Conservation (phyloP, 164 flowering plant species). For the Echeveria elegans region DNA sequence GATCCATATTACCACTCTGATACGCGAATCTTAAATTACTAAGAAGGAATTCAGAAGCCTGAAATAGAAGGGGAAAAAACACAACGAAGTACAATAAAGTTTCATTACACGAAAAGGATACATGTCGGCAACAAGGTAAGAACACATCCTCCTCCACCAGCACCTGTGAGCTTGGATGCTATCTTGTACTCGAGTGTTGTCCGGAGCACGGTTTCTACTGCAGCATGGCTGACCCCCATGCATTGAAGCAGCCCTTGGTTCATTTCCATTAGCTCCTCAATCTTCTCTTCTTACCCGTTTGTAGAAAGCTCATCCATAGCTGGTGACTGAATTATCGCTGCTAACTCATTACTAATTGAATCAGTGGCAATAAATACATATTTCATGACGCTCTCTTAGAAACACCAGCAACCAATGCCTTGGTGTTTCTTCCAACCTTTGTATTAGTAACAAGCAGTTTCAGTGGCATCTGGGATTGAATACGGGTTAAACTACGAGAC, state of each 20-base stretch:
- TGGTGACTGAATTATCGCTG: conserved; percentile 52
- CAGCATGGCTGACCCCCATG: conserved; percentile 93
- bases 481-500: conserved; percentile 24
- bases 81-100: too few relatives aligned
- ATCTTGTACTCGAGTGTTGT: conserved; percentile 79
- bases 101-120: conserved; percentile 60
- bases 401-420: conserved; percentile 90
- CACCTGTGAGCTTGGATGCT: conserved; percentile 87
- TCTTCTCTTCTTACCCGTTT: conserved; percentile 69
- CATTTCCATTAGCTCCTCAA: conserved; percentile 95
- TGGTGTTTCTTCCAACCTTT: conserved; percentile 91
- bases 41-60: too few relatives aligned
- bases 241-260: conserved; percentile 87
- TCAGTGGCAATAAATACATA: conserved; percentile 81
- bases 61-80: too few relatives aligned
- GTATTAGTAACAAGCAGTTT: conserved; percentile 91
- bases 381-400: conserved; percentile 76
- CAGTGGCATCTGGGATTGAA: conserved; percentile 57
- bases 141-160: conserved; percentile 99
- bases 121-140: conserved; percentile 73
- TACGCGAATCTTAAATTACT: too few relatives aligned
- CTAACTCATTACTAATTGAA: conserved; percentile 71
- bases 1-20: too few relatives aligned
- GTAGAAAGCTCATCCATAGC: conserved; percentile 49
- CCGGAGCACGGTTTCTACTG: conserved; percentile 78